phyloP scores from a whole-genome alignment of 331 rosid species.

The Dryas integrifolia region DNA sequence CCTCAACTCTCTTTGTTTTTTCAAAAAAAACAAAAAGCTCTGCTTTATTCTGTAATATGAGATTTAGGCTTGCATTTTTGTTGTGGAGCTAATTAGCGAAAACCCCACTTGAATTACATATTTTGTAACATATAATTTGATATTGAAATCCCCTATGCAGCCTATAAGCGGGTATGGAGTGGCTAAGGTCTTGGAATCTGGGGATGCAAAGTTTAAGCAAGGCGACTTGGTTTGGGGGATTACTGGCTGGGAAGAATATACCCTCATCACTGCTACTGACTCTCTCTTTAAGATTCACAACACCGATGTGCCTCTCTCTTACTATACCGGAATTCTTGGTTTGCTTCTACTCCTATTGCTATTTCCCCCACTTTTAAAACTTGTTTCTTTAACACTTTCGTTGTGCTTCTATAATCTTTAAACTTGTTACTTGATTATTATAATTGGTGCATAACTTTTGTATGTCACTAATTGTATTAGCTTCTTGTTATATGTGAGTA shows the following conservation, averaged over 20 bases:
- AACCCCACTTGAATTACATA: no score
- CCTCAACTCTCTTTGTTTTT: no score
- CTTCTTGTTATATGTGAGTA: not conserved
- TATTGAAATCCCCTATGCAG: not conserved
- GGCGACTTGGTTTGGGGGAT: slow-evolving; percentile 26
- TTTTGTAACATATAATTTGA: not conserved
- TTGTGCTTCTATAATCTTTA: not conserved
- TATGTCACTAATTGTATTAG: no score
- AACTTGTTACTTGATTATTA: not conserved
- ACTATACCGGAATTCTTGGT: slow-evolving; percentile 5
- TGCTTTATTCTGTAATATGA: not conserved
- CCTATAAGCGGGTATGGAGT: slow-evolving; percentile 22
- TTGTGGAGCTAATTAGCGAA: no score
- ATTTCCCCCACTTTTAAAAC: not conserved
- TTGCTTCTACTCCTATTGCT: not conserved
- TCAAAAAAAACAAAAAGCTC: not conserved
- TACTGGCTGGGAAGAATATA: slow-evolving; percentile 23
- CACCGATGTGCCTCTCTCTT: not conserved
- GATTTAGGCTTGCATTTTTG: no score
- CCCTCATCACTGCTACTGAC: not conserved
- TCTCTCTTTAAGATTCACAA: not conserved
- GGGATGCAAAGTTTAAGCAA: slow-evolving; percentile 2
- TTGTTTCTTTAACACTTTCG: not conserved
- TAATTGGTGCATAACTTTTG: not conserved
- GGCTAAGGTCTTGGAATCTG: slow-evolving; percentile 17